Evolutionary conservation across 2,329 filamentous ascomycete species (phyloP).

Genomic region (Arthrobotrys sinensis): DNA sequence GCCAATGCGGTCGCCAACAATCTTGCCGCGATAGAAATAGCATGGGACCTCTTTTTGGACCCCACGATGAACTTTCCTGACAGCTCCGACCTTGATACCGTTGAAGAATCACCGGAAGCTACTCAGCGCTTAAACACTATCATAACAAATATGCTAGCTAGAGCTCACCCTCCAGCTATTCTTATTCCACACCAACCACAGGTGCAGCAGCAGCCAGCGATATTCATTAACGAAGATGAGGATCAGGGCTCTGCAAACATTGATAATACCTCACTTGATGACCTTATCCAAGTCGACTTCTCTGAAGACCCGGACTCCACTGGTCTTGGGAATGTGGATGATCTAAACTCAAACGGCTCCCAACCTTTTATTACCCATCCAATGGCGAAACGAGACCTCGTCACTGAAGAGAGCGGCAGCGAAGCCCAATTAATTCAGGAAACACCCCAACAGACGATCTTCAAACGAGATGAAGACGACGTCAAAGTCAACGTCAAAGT

Average conservation of each 20-base stretch:
- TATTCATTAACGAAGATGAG: background rate
- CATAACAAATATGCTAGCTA: background rate
- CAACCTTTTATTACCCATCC: background rate
- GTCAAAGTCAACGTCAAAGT: background rate
- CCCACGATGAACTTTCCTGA: background rate
- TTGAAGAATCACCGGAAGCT: background rate
- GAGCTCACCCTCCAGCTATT: background rate
- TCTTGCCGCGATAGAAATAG: background rate
- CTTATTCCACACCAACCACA: background rate
- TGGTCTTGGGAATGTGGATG: constrained; percentile 5
- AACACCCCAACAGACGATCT: background rate
- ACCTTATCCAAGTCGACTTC: constrained; percentile 11
- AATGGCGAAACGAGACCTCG: constrained; percentile 12
- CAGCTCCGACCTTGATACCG: no score
- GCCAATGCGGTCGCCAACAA: background rate
- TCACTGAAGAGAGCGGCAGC: background rate
- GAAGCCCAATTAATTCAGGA: background rate
- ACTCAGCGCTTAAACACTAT: background rate
- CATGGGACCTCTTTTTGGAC: constrained; percentile 9
- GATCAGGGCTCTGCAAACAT: background rate
- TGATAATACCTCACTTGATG: background rate
- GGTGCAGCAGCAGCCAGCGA: background rate
- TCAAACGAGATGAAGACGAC: background rate
- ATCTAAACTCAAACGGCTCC: background rate
- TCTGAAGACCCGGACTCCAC: constrained; percentile 16